Conservation (phyloP, 192 early-diverging fungal genomes). For the Entophlyctis helioformis region DNA sequence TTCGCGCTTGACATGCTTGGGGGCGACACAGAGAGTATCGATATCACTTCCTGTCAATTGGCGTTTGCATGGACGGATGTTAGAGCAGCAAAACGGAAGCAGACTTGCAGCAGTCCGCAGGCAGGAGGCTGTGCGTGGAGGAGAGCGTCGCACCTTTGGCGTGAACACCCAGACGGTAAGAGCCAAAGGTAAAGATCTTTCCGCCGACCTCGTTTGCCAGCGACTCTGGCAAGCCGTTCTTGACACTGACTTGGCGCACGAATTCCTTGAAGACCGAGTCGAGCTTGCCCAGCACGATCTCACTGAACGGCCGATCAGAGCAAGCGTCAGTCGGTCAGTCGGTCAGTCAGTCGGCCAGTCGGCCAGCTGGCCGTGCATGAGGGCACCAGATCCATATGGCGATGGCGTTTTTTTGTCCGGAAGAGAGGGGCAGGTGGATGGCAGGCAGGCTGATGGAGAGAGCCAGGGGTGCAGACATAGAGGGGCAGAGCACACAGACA, state of each 20-base stretch:
- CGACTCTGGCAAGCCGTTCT: conserved; percentile 63
- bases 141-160: conserved; percentile 48
- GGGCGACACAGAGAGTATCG: conserved; percentile 93
- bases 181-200: conserved; percentile 96
- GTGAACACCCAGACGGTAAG: conserved; percentile 91
- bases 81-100: neutral
- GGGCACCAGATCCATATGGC: conserved; percentile 7
- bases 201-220: conserved; percentile 81
- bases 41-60: conserved; percentile 73
- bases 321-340: no score
- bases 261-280: conserved; percentile 85
- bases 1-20: conserved; percentile 75
- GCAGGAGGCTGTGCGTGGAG: neutral
- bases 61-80: neutral
- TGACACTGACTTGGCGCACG: conserved; percentile 66
- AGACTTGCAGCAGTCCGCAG: no score
- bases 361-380: no score
- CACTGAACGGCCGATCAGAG: conserved; percentile 28
- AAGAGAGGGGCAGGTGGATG: neutral
- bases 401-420: neutral
- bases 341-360: no score
- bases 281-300: conserved; percentile 79
- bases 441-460: neutral
- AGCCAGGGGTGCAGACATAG: no score
- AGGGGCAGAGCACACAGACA: no score